Evolutionary conservation across 768 basidiomycete genomes (phyloP).

Genomic region (Rhodotorula toruloides): DNA sequence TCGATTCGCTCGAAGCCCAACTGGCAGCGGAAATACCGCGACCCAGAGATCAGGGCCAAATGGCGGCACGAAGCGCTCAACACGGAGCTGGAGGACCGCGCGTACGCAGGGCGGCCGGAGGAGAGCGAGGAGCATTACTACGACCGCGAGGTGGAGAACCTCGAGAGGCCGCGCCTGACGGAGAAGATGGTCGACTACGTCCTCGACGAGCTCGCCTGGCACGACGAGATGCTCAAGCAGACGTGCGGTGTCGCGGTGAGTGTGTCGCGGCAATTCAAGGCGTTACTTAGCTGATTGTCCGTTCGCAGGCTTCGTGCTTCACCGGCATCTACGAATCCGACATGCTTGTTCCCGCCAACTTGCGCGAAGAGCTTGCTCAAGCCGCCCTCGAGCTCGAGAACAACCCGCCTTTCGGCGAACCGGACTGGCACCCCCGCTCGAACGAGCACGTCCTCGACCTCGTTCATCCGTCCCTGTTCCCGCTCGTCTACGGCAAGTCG

Average conservation of each 20-base stretch:
- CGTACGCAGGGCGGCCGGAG: neutral
- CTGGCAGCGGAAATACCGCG: neutral
- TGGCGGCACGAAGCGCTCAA: conserved; percentile 1
- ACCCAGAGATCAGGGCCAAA: conserved; percentile 1
- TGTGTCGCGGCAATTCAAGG: no score
- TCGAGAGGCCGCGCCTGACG: neutral
- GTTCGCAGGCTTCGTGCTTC: conserved; percentile 36
- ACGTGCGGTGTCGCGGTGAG: neutral
- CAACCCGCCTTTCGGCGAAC: conserved; percentile 46
- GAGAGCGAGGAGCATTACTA: neutral
- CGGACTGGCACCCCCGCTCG: conserved; percentile 54
- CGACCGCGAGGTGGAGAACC: neutral
- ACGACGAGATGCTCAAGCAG: neutral
- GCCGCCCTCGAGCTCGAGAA: conserved; percentile 44
- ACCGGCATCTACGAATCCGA: conserved; percentile 45
- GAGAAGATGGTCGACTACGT: conserved; percentile 14
- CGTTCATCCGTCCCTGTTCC: conserved; percentile 51
- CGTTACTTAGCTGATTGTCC: no score
- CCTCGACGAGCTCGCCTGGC: conserved; percentile 1
- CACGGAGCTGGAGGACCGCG: neutral
- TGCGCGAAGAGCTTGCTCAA: conserved; percentile 30
- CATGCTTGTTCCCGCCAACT: conserved; percentile 43
- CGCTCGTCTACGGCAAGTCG: conserved; percentile 47
- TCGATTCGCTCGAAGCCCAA: conserved; percentile 1
- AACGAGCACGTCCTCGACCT: conserved; percentile 52